phyloP scores from a whole-genome alignment of 257 asterid genomes.

The Nicotiana paniculata region DNA sequence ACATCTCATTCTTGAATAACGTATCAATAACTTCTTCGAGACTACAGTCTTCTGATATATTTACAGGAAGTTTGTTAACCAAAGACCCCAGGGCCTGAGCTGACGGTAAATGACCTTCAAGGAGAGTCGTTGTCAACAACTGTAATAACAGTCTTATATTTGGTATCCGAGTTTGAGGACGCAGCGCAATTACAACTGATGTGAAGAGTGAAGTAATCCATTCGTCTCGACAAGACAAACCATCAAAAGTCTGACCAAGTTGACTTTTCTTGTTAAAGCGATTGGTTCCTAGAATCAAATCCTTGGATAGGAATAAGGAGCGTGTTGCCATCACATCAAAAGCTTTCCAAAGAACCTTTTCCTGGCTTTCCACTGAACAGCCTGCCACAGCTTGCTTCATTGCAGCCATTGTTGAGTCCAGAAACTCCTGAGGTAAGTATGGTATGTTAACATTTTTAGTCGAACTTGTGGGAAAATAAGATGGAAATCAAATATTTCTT shows the following conservation, averaged over 20 bases:
- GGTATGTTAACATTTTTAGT: background rate
- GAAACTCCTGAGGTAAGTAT: constrained; percentile 46
- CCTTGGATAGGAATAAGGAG: constrained; percentile 24
- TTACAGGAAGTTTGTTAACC: constrained; percentile 81
- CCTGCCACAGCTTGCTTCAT: constrained; percentile 69
- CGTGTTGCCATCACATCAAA: constrained; percentile 38
- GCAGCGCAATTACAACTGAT: constrained; percentile 69
- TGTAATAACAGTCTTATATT: constrained; percentile 46
- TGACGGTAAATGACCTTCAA: constrained; percentile 72
- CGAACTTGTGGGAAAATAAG: background rate
- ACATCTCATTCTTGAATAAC: constrained; percentile 33
- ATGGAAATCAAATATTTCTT: background rate
- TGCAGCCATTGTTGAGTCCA: constrained; percentile 53
- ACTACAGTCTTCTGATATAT: constrained; percentile 28
- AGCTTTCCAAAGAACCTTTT: constrained; percentile 50
- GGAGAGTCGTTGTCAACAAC: constrained; percentile 45
- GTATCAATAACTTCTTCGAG: constrained; percentile 58
- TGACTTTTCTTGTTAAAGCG: constrained; percentile 3
- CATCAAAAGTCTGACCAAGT: constrained; percentile 19
- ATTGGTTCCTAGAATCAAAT: constrained; percentile 14
- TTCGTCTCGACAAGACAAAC: constrained; percentile 41
- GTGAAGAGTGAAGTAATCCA: constrained; percentile 68
- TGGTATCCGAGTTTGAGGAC: constrained; percentile 61
- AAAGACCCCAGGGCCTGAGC: constrained; percentile 96
- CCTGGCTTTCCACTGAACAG: constrained; percentile 66